Evolutionary conservation across 176 grass and related monocot species (phyloP), one percentile per base, ranked within the genome.

Genomic region (Areca catechu): DNA sequence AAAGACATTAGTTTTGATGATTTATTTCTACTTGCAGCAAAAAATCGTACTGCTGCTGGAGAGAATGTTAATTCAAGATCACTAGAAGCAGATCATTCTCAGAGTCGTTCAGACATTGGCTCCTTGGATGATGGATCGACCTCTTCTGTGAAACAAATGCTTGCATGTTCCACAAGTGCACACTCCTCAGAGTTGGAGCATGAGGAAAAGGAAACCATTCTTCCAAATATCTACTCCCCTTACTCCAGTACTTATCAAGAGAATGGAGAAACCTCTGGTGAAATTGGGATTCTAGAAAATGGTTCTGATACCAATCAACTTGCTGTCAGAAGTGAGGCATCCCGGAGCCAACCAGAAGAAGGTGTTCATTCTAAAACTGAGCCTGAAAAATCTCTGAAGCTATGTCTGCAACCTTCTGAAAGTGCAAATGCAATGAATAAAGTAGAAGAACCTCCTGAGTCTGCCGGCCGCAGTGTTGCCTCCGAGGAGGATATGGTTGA

Each of bases 11-110:
- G 34, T 43, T 43, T 43, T n/a, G 34, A 12, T 14, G 52, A 16
- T 23, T 66, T 37, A 7, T 60, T 5, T 60, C 0, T 23, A 12
- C 9, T 49, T 50, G 82, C 86, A 90, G 82, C 78, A 0, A 90
- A 90, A 54, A 72, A 79, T 51, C 67, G 60, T 53, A 17, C 24
- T 19, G 43, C 19, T 18, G 18, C 54, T 37, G 60, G 2, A 61
- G 24, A 37, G 7, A 69, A 50, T 49, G 21, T 49, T 5, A 20
- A 21, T 16, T 18, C 25, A 14, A 57, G 28, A 73, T 52, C 74
- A 1, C 17, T 12, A 17, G 67, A 65, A 51, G 27, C 22, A 9
- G 29, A 50, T 43, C 50, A 57, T 19, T 20, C 23, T 53, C 55
- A 60, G 22, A 50, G 12, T 58, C 74, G 60, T 24, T 74, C 58